Base-by-base conservation (phyloP, 2,329 filamentous ascomycete genomes). In the Coniochaeta sp. region DNA sequence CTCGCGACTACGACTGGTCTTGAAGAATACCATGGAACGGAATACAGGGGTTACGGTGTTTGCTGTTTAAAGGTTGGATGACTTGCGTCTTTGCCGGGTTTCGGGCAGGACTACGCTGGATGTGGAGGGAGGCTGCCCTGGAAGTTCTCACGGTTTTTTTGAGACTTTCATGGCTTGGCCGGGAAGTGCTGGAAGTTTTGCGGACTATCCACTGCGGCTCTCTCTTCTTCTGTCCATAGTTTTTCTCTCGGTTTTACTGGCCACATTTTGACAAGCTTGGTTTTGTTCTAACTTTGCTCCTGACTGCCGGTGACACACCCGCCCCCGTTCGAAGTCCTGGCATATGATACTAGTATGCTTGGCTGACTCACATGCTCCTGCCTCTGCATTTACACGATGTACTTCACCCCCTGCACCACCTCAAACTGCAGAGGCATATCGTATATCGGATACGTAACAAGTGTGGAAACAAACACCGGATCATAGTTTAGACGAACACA, bases 11-110 rank as follows among this genome's bases (percentile, higher is more conserved):
- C 38, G 38, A 42, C n/a, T n/a, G n/a, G n/a, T n/a, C n/a, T n/a
- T n/a, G 20, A 26, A 42, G 38, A 42, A 42, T 42, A 42, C 38
- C 38, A 42, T 22, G 38, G 38, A 42, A 42, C 38, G 38, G 38
- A 42, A 42, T 42, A 42, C 38, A 42, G 38, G 38, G 38, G 38
- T 42, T 42, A 42, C 38, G 20, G 38, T 22, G 18, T 22, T 33
- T 42, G n/a, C n/a, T 42, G 38, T 18, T 42, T 26, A 42, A n/a
- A 22, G 38, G 38, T 24, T 42, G 38, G 20, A 24, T 42, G 38
- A 6, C n/a, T 22, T 42, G 38, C 38, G 14, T 24, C 22, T 22
- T 7, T 16, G 5, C 20, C 33, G 14, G 12, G 14, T 4, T 9
- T 10, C 22, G 16, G 12, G 22, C 12, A 38, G 33, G 16, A 38